Conservation (phyloP, 2,329 filamentous ascomycete genomes). For the Pseudogymnoascus sp. region DNA sequence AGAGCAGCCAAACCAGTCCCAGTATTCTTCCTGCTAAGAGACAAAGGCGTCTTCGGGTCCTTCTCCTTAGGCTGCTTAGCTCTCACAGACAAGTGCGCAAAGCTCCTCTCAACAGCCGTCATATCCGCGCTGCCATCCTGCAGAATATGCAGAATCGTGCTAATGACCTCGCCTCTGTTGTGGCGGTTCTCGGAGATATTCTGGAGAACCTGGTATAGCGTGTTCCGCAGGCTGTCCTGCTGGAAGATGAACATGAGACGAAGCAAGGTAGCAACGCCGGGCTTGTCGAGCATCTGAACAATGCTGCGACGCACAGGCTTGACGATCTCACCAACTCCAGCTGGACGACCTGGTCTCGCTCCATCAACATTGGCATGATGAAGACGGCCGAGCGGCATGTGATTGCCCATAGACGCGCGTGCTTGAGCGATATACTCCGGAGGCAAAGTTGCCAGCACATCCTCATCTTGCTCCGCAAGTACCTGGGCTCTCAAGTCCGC, state of each 20-base stretch:
- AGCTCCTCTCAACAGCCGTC: constrained; percentile 89
- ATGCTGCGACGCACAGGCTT: constrained; percentile 72
- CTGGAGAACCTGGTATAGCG: constrained; percentile 78
- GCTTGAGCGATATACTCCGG: constrained; percentile 82
- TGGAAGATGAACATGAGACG: constrained; percentile 98
- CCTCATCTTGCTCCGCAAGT: constrained; percentile 84
- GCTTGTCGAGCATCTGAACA: constrained; percentile 94
- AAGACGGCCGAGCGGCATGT: constrained; percentile 29
- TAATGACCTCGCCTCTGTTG: constrained; percentile 88
- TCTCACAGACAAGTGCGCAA: constrained; percentile 83
- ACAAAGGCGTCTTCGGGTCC: constrained; percentile 69
- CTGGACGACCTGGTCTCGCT: constrained; percentile 42
- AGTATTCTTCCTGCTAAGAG: constrained; percentile 66
- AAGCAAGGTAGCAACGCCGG: constrained; percentile 88
- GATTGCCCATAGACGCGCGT: constrained; percentile 41
- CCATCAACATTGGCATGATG: constrained; percentile 26
- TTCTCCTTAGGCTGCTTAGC: constrained; percentile 68
- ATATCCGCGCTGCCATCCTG: constrained; percentile 94
- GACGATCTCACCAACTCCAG: constrained; percentile 28
- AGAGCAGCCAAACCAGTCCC: constrained; percentile 39
- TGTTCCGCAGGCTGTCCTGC: constrained; percentile 74
- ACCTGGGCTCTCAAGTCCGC: constrained; percentile 78
- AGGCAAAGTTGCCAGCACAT: constrained; percentile 71
- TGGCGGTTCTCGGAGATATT: constrained; percentile 96
- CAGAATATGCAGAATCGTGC: constrained; percentile 82